Evolutionary conservation across 768 basidiomycete species (phyloP).

Genomic region (Royoungia palumana): DNA sequence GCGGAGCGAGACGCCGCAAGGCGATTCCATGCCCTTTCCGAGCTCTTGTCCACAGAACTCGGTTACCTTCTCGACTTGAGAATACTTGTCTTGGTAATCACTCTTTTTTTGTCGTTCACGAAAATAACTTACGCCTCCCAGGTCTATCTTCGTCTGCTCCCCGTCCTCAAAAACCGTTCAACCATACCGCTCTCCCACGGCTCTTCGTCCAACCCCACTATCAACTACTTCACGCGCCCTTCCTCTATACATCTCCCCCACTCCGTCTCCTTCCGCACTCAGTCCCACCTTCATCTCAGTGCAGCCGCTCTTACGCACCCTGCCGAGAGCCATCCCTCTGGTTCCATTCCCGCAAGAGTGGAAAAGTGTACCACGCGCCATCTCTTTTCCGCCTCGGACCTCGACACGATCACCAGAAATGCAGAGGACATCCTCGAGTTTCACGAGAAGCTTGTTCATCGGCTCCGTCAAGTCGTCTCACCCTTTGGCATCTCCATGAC

Average conservation of each 20-base stretch:
- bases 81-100: slow-evolving; percentile 66
- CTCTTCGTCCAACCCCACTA: slow-evolving; percentile 27
- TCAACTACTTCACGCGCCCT: slow-evolving; percentile 35
- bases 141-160: slow-evolving; percentile 64
- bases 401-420: slow-evolving; percentile 62
- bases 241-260: slow-evolving; percentile 41
- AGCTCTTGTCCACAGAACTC: slow-evolving; percentile 81
- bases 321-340: slow-evolving; percentile 8
- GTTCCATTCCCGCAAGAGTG: slow-evolving; percentile 16
- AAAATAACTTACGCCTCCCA: slow-evolving; percentile 26
- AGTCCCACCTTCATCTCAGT: slow-evolving; percentile 40
- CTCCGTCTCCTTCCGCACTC: slow-evolving; percentile 43
- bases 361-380: slow-evolving; percentile 40
- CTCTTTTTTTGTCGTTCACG: not conserved
- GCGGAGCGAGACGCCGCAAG: slow-evolving; percentile 38
- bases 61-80: slow-evolving; percentile 79
- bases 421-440: slow-evolving; percentile 61
- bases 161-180: slow-evolving; percentile 39
- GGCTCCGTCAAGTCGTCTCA: slow-evolving; percentile 47
- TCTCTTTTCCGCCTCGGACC: slow-evolving; percentile 56
- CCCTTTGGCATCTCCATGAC: slow-evolving; percentile 50
- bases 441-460: slow-evolving; percentile 64
- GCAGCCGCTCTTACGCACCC: slow-evolving; percentile 20
- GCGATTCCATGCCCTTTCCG: slow-evolving; percentile 73
- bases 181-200: slow-evolving; percentile 14